Percentiles rank a stretch among this genome's conserved stretches.
Evolutionary conservation across 345 rosid genomes (phyloP).

Genomic region (Citrus glauca): DNA sequence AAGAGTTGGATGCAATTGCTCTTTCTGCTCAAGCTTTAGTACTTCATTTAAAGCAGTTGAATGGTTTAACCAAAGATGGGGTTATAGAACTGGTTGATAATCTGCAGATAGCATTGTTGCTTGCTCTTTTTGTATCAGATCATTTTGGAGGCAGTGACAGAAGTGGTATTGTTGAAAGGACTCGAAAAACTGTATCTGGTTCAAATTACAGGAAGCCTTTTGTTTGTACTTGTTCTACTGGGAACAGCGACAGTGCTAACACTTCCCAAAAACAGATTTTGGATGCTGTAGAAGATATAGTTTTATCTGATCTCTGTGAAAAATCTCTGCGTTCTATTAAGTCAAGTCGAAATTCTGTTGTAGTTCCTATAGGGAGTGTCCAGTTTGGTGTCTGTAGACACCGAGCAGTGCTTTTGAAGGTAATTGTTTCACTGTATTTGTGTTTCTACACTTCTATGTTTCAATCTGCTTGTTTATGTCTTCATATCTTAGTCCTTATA

Average conservation of each 20-base stretch:
- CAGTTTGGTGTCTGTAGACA: slow-evolving; percentile 95
- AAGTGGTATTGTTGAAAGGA: slow-evolving; percentile 57
- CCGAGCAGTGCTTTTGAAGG: slow-evolving; percentile 93
- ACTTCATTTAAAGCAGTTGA: slow-evolving; percentile 48
- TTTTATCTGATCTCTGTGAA: slow-evolving; percentile 74
- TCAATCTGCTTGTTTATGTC: slow-evolving; percentile 6
- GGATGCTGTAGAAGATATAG: slow-evolving; percentile 44
- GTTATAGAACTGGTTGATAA: slow-evolving; percentile 36
- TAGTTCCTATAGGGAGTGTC: slow-evolving; percentile 82
- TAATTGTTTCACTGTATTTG: slow-evolving; percentile 13
- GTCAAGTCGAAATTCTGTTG: slow-evolving; percentile 56
- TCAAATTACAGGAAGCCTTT: slow-evolving; percentile 81
- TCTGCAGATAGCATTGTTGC: slow-evolving; percentile 68
- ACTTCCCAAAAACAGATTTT: slow-evolving; percentile 32
- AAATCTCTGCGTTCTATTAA: slow-evolving; percentile 67
- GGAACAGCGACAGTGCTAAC: slow-evolving; percentile 43
- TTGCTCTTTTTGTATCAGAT: slow-evolving; percentile 92
- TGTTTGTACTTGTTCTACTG: slow-evolving; percentile 88
- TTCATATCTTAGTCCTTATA: background rate
- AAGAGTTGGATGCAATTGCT: slow-evolving; percentile 73
- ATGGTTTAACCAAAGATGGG: slow-evolving; percentile 40
- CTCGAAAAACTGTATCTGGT: slow-evolving; percentile 75
- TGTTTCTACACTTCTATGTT: background rate
- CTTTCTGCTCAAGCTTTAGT: slow-evolving; percentile 72
- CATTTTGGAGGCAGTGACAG: slow-evolving; percentile 98